Evolutionary conservation across 768 basidiomycete genomes (phyloP), one percentile per base, ranked within the genome.

Genomic region (Suillus plorans): DNA sequence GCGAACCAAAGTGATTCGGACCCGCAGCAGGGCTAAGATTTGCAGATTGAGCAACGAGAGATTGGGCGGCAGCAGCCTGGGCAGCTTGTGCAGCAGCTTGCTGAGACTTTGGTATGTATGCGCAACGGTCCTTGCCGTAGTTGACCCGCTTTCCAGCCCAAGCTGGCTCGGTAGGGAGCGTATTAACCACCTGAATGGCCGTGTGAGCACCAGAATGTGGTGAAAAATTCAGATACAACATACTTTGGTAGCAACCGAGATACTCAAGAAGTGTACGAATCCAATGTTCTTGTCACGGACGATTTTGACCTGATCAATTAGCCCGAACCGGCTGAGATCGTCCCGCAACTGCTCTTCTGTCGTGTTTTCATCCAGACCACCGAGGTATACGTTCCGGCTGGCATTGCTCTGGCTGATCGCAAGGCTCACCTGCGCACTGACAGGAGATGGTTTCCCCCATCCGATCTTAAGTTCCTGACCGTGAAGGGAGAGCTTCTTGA

Each of bases 301-400:
- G 73, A 99, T 98, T 86, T 99, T 99, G 75, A 99, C 96, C 76
- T 99, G 97, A 78, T 99, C 97, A 71, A 99, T 98, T 36, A 97
- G 82, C 25, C 97, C 97, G 72, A 97, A 99, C 50, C 91, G 85
- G 71, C 90, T 89, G 28, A 99, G 81, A 73, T 98, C 95, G 67
- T 99, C 95, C 41, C 97, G 80, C 39, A 99, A 81, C 78, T 88
- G 88, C 78, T 96, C 92, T 81, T 99, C 97, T 1, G 94, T 97
- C 81, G 89, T 87, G 60, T 80, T 82, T 78, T 96, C 94, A 49
- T 97, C 95, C 47, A 99, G 81, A 20, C 94, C 94, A 50, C 97
- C 97, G 20, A 99, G 84, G 73, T 98, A 99, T 64, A 99, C 97
- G 71, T 99, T 99, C 69, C 97, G 81, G 69, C 91, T 95, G 2